Conservation (phyloP, 352 stramenopile species). For the Globisporangium camurandrum region DNA sequence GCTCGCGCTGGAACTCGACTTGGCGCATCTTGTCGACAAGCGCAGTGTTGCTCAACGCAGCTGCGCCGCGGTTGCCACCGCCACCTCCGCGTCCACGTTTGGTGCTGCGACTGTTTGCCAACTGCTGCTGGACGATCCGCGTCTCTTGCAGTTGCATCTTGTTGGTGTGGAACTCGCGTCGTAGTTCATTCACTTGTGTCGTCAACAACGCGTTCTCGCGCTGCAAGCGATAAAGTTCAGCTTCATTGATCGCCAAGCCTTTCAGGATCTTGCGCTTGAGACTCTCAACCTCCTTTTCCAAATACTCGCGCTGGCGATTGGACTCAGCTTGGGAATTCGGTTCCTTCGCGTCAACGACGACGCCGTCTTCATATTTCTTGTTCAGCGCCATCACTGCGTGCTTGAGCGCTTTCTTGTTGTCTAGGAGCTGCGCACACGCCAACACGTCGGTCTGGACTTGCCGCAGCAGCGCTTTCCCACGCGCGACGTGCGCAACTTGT, state of each 20-base stretch:
- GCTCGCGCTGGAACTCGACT: slow-evolving; percentile 56
- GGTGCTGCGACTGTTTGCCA: not conserved
- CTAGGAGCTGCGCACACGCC: slow-evolving; percentile 58
- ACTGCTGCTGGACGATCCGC: slow-evolving; percentile 22
- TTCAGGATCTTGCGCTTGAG: slow-evolving; percentile 91
- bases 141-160: slow-evolving; percentile 67
- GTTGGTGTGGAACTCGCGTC: slow-evolving; percentile 72
- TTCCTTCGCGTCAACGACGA: slow-evolving; percentile 71
- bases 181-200: slow-evolving; percentile 76
- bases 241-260: slow-evolving; percentile 77
- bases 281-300: slow-evolving; percentile 86
- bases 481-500: slow-evolving; percentile 56
- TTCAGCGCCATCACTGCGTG: slow-evolving; percentile 70
- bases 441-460: slow-evolving; percentile 78
- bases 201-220: slow-evolving; percentile 79
- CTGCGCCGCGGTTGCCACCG: slow-evolving; percentile 14
- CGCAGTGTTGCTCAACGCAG: slow-evolving; percentile 9
- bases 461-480: slow-evolving; percentile 58
- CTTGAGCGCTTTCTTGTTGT: slow-evolving; percentile 78
- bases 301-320: slow-evolving; percentile 87
- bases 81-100: too few relatives aligned
- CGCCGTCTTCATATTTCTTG: slow-evolving; percentile 80
- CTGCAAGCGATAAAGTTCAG: slow-evolving; percentile 69
- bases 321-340: slow-evolving; percentile 89
- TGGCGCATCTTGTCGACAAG: slow-evolving; percentile 50